Evolutionary conservation across 2,329 filamentous ascomycete species (phyloP).

Genomic region (Teratosphaeria zuluensis): DNA sequence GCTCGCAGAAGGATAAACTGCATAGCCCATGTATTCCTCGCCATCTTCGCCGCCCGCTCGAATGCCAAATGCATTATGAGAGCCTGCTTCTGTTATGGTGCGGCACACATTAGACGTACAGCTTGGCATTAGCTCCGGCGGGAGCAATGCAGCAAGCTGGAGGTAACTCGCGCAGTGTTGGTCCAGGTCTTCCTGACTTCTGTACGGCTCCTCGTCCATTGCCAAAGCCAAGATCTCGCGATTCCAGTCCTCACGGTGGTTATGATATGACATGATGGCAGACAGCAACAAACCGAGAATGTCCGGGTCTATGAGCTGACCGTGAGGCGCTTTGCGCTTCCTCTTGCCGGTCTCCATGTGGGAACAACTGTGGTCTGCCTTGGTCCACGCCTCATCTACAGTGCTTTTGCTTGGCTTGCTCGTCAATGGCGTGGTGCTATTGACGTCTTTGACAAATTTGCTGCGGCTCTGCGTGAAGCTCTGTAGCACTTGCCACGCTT

Average conservation of each 20-base stretch:
- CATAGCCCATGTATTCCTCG: conserved; percentile 40
- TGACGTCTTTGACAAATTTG: conserved; percentile 5
- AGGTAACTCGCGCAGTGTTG: conserved; percentile 32
- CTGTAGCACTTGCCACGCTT: conserved; percentile 20
- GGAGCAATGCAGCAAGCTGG: conserved; percentile 34
- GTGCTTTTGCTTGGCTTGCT: conserved; percentile 9
- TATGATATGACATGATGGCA: conserved; percentile 27
- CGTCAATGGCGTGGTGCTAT: not conserved
- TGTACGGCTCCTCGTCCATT: conserved; percentile 33
- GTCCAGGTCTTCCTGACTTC: conserved; percentile 29
- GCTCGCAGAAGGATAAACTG: conserved; percentile 36
- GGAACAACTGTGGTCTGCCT: conserved; percentile 5
- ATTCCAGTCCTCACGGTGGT: conserved; percentile 23
- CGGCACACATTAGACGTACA: conserved; percentile 28
- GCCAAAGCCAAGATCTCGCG: conserved; percentile 29
- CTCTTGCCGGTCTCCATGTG: not conserved
- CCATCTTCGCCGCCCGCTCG: conserved; percentile 30
- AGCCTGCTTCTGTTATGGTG: conserved; percentile 30
- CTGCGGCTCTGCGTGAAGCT: conserved; percentile 13
- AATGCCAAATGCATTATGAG: conserved; percentile 41
- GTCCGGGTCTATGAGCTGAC: conserved; percentile 21
- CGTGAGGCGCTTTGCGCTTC: not conserved
- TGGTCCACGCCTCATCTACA: conserved; percentile 14
- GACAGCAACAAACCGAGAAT: conserved; percentile 34
- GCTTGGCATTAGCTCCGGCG: conserved; percentile 24